Percentiles rank a stretch among this genome's conserved stretches.
phyloP scores from a whole-genome alignment of 495 filamentous ascomycete species.

The Penicillium taxi region DNA sequence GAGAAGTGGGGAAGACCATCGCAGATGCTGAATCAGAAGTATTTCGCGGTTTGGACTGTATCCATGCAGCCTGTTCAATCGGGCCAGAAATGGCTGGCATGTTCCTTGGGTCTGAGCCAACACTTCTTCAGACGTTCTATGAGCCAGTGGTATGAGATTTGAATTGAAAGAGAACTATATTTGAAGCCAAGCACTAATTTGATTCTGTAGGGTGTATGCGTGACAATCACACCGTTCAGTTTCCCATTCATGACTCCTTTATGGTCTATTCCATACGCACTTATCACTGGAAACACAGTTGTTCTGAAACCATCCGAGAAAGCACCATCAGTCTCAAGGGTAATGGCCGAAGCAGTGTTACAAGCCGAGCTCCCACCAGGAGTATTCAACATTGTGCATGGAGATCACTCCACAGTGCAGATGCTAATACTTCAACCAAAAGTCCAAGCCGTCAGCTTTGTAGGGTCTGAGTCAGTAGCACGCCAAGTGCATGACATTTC shows the following conservation, averaged over 20 bases:
- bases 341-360: constrained; percentile 18
- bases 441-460: constrained; percentile 23
- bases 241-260: constrained; percentile 18
- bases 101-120: constrained; percentile 18
- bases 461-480: constrained; percentile 20
- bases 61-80: constrained; percentile 24
- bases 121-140: constrained; percentile 19
- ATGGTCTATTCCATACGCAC: constrained; percentile 4
- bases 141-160: constrained; percentile 14
- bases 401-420: constrained; percentile 10
- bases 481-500: constrained; percentile 20
- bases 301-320: constrained; percentile 5
- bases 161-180: not conserved
- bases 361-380: constrained; percentile 20
- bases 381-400: constrained; percentile 25
- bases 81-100: constrained; percentile 22
- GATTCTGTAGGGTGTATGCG: constrained; percentile 20
- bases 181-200: not conserved
- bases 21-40: constrained; percentile 24
- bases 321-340: constrained; percentile 4
- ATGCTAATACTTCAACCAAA: constrained; percentile 17
- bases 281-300: constrained; percentile 4
- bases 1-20: constrained; percentile 22
- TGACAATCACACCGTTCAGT: constrained; percentile 22
- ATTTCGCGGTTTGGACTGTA: constrained; percentile 19